Percentiles rank a stretch among this genome's conserved stretches.
These are phyloP conservation scores for Tothia fuscella DNA, from an alignment of 2,329 filamentous ascomycete genomes.

Conservation along the genomic window DNA sequence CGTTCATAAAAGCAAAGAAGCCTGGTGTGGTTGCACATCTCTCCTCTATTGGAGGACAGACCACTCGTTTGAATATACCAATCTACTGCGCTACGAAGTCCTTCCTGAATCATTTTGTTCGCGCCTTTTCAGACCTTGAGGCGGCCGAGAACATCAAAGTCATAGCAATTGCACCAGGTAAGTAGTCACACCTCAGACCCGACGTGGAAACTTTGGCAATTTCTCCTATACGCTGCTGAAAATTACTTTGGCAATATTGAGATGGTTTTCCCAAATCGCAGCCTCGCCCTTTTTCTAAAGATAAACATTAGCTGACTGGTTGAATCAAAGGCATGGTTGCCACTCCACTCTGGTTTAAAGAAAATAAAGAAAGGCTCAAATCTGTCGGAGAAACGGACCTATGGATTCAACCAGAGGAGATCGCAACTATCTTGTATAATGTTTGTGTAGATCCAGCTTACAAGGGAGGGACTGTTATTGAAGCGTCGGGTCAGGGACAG, in stretches of 20 bases:
- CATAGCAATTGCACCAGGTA: slow-evolving; percentile 46
- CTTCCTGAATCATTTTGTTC: slow-evolving; percentile 36
- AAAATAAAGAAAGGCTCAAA: slow-evolving; percentile 47
- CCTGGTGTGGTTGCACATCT: slow-evolving; percentile 36
- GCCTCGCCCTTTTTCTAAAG: no score
- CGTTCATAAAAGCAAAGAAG: slow-evolving; percentile 31
- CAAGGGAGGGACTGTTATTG: slow-evolving; percentile 8
- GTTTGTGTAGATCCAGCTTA: background rate
- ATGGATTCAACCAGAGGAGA: slow-evolving; percentile 11
- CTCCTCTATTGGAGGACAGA: slow-evolving; percentile 32
- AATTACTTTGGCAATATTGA: no score
- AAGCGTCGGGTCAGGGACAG: slow-evolving; percentile 6
- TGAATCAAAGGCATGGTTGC: slow-evolving; percentile 33
- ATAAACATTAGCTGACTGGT: background rate
- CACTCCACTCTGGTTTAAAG: slow-evolving; percentile 47
- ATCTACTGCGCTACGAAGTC: slow-evolving; percentile 35
- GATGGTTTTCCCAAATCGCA: no score
- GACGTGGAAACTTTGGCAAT: no score
- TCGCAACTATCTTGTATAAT: slow-evolving; percentile 8
- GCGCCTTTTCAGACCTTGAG: slow-evolving; percentile 37
- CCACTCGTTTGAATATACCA: slow-evolving; percentile 24
- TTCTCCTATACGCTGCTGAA: no score
- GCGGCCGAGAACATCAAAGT: slow-evolving; percentile 40
- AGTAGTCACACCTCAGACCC: background rate
- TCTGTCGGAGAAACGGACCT: slow-evolving; percentile 34